Percentiles rank a stretch among this genome's conserved stretches.
These are phyloP conservation scores for Fusarium metavorans DNA, from an alignment of 2,329 filamentous ascomycete species.

Conservation along the genomic window DNA sequence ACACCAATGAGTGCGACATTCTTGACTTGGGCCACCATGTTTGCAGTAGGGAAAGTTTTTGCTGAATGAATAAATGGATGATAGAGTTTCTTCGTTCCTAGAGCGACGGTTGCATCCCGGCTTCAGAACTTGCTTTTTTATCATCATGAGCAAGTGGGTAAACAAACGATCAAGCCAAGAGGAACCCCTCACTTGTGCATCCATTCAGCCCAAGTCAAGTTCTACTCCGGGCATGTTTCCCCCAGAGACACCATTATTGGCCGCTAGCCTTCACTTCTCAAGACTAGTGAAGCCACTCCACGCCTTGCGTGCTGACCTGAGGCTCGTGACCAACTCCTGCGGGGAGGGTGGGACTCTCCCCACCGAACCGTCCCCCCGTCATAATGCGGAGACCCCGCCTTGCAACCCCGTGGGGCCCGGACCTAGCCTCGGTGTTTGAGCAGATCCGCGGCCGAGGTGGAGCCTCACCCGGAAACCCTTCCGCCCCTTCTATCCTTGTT, in stretches of 20 bases:
- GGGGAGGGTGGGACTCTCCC: background rate
- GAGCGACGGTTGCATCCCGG: background rate
- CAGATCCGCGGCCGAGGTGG: background rate
- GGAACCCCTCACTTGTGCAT: background rate
- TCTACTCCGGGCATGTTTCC: too few species aligned
- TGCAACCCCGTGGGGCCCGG: too few species aligned
- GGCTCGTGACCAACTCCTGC: background rate
- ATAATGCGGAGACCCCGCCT: too few species aligned
- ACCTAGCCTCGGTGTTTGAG: too few species aligned
- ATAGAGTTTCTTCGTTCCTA: background rate
- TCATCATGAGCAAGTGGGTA: background rate
- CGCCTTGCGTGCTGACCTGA: background rate
- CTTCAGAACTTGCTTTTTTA: background rate
- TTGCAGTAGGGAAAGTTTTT: background rate
- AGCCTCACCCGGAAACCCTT: background rate
- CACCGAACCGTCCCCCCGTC: background rate
- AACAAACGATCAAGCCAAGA: background rate
- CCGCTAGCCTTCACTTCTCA: background rate
- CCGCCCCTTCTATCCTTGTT: background rate
- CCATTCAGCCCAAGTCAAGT: background rate
- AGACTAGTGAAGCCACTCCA: background rate
- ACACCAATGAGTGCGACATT: conserved; percentile 8
- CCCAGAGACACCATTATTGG: background rate
- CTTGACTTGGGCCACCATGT: conserved; percentile 2
- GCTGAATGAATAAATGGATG: background rate